Conservation (phyloP, 2,329 filamentous ascomycete genomes). For the Pseudogymnoascus sp. region DNA sequence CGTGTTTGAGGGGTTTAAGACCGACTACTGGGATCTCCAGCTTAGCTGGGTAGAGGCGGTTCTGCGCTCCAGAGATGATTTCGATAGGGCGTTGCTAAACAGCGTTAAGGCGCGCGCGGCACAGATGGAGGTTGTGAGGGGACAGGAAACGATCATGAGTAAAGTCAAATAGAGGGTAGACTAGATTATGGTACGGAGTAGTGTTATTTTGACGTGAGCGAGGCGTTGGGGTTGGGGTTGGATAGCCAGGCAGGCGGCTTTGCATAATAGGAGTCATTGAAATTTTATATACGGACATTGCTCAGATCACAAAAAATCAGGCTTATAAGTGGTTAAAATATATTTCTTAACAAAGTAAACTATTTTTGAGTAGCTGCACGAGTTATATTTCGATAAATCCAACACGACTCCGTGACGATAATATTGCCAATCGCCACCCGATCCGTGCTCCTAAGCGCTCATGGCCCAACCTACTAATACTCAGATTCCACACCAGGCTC, state of each 20-base stretch:
- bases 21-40: slow-evolving; percentile 85
- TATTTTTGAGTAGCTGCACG: not conserved
- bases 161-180: slow-evolving; percentile 59
- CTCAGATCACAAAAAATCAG: not conserved
- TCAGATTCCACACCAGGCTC: slow-evolving; percentile 52
- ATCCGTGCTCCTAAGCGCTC: not conserved
- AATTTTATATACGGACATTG: not conserved
- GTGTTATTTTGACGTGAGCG: not conserved
- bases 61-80: slow-evolving; percentile 79
- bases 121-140: slow-evolving; percentile 71
- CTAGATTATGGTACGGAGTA: not conserved
- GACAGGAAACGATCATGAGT: slow-evolving; percentile 87
- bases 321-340: not conserved
- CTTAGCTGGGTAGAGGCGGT: slow-evolving; percentile 95
- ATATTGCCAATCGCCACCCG: not conserved
- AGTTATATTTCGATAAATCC: not conserved
- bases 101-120: slow-evolving; percentile 83
- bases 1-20: slow-evolving; percentile 78
- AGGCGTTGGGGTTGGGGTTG: slow-evolving; percentile 6
- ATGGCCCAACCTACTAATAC: slow-evolving; percentile 1
- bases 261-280: not conserved
- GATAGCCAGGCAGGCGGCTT: not conserved
- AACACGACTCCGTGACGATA: not conserved
- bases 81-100: slow-evolving; percentile 83
- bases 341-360: not conserved